Percentiles rank a stretch among this genome's conserved stretches.
Conservation (phyloP, 805 yeast species). For the Sungouiozyma intestinalis region DNA sequence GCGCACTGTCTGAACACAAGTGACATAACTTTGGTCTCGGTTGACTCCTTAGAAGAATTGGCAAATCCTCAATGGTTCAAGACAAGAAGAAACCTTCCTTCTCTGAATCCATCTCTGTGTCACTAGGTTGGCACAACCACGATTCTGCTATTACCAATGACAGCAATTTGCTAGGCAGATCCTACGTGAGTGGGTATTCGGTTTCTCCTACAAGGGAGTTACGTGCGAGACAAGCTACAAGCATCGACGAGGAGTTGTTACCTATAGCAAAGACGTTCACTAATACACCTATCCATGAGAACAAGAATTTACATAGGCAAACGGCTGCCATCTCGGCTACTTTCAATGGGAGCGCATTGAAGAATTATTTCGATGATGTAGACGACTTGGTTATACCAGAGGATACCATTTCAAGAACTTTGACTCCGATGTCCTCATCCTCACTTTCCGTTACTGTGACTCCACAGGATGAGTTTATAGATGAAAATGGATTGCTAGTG, state of each 20-base stretch:
- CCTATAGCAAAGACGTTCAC: conserved; percentile 7
- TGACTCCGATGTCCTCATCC: conserved; percentile 12
- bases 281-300: conserved; percentile 16
- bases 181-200: conserved; percentile 22
- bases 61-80: conserved; percentile 1
- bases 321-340: conserved; percentile 27
- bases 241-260: conserved; percentile 5
- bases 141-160: not conserved
- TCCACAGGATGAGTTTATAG: not conserved
- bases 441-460: not conserved
- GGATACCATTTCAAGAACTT: conserved; percentile 6
- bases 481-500: not conserved
- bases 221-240: not conserved
- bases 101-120: conserved; percentile 26
- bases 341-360: conserved; percentile 11
- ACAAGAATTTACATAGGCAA: conserved; percentile 23
- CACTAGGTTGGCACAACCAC: conserved; percentile 22
- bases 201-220: conserved; percentile 8
- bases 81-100: conserved; percentile 6
- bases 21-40: not conserved
- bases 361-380: not conserved
- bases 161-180: conserved; percentile 20
- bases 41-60: too few relatives aligned
- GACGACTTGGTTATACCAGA: conserved; percentile 1
- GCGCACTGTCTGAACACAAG: not conserved